Percentiles rank a stretch among this genome's conserved stretches.
Evolutionary conservation across 1,284 basidiomycete species (phyloP).

Genomic region (Tilletia caries): DNA sequence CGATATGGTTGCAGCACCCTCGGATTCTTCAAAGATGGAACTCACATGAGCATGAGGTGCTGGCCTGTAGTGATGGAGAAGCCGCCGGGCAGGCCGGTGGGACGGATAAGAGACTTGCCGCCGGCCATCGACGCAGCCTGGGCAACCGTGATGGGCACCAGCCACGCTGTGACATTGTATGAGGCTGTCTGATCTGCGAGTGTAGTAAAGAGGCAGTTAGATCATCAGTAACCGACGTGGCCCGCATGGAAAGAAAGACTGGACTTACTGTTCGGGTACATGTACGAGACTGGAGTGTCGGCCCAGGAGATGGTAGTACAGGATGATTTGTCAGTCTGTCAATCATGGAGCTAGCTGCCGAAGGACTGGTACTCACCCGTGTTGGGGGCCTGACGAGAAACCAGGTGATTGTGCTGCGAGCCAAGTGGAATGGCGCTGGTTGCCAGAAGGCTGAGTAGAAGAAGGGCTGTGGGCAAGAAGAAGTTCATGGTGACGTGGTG

Average conservation of each 20-base stretch:
- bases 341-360: too few species aligned
- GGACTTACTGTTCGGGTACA: conserved; percentile 1
- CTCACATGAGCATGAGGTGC: conserved; percentile 12
- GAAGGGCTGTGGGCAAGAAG: background rate
- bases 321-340: background rate
- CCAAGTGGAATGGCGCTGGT: background rate
- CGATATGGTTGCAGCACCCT: background rate
- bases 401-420: background rate
- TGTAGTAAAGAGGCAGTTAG: background rate
- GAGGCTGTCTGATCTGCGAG: conserved; percentile 12
- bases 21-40: too few species aligned
- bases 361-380: background rate
- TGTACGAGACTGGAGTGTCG: background rate
- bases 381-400: conserved; percentile 1
- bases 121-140: conserved; percentile 10
- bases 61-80: background rate
- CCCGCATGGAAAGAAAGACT: background rate
- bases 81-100: background rate
- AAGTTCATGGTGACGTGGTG: background rate
- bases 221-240: too few species aligned
- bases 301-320: background rate
- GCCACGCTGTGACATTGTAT: conserved; percentile 5
- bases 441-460: conserved; percentile 16
- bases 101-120: background rate
- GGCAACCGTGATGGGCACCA: conserved; percentile 9